phyloP scores from a whole-genome alignment of 306 rosid genomes.

The Pyrus communis region DNA sequence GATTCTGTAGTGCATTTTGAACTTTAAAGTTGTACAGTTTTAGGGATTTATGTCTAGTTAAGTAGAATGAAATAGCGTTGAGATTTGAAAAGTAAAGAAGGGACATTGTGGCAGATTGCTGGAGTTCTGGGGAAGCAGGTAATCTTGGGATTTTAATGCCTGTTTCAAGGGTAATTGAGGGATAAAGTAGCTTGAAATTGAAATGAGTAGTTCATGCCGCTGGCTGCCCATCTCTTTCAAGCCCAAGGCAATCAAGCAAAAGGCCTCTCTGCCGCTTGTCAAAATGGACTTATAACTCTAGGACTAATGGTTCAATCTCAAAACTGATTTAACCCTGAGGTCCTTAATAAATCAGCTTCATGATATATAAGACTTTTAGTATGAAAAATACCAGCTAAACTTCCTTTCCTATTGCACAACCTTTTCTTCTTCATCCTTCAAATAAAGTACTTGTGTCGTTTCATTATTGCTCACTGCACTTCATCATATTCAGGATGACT shows the following conservation, averaged over 20 bases:
- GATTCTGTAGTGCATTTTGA: background rate
- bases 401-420: background rate
- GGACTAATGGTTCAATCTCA: background rate
- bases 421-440: background rate
- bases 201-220: too few species aligned
- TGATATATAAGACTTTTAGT: background rate
- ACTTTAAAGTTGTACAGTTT: background rate
- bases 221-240: too few species aligned
- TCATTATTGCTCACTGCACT: slow-evolving; percentile 24
- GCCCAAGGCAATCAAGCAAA: too few species aligned
- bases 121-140: background rate
- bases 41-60: background rate
- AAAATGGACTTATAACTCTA: background rate
- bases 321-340: background rate
- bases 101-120: background rate
- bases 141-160: background rate
- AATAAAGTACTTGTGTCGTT: background rate
- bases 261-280: too few species aligned
- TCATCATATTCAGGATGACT: slow-evolving; percentile 61
- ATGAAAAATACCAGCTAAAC: background rate
- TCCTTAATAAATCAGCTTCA: background rate
- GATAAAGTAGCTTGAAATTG: background rate
- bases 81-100: background rate
- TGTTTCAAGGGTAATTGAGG: background rate
- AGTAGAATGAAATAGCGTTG: background rate